Conservation (phyloP, 2,329 filamentous ascomycete genomes). For the Ceratocystis smalleyi region DNA sequence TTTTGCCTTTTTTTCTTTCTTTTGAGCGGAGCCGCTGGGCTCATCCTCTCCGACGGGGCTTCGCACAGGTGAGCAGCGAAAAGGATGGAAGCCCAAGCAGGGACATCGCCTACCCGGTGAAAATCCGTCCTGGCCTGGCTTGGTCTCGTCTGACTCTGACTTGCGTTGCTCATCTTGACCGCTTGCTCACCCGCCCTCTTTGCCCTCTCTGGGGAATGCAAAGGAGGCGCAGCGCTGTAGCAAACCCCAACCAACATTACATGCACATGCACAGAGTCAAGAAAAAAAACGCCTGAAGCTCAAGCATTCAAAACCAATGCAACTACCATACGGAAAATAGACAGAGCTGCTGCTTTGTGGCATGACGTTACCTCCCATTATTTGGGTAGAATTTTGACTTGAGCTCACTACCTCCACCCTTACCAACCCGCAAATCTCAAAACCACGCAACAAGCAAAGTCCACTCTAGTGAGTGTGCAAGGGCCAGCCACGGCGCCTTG, state of each 20-base stretch:
- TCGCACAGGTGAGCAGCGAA: neutral
- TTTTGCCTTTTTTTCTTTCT: neutral
- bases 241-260: neutral
- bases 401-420: neutral
- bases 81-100: neutral
- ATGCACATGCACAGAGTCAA: neutral
- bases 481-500: neutral
- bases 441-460: neutral
- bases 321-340: neutral
- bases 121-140: neutral
- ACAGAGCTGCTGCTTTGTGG: neutral
- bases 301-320: neutral
- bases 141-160: neutral
- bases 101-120: neutral
- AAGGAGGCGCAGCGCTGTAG: constrained; percentile 1
- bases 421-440: neutral
- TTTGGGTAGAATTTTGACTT: neutral
- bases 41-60: constrained; percentile 3
- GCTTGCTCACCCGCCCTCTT: neutral
- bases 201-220: neutral
- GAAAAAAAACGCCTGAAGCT: neutral
- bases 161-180: neutral
- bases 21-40: constrained; percentile 6
- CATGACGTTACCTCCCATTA: neutral
- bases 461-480: neutral